Conservation (phyloP, 164 flowering plant species). For the Vitis labrusca region DNA sequence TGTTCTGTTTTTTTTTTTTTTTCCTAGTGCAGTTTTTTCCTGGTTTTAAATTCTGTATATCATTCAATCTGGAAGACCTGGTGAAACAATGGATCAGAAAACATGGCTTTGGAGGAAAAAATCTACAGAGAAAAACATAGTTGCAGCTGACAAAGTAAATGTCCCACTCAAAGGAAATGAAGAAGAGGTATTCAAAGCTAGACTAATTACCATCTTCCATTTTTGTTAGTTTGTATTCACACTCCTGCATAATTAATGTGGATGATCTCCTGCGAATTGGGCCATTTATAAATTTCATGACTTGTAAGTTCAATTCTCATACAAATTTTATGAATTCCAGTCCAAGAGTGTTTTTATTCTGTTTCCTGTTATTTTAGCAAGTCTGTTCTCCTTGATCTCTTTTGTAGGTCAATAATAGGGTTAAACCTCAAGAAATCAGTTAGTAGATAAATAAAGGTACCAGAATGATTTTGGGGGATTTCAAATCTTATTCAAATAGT, state of each 20-base stretch:
- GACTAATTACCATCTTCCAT: too few relatives aligned
- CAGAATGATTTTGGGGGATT: background rate
- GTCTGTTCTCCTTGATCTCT: too few relatives aligned
- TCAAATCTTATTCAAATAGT: background rate
- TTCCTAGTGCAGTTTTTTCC: conserved; percentile 4
- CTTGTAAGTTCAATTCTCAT: background rate
- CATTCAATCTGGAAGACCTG: conserved; percentile 1
- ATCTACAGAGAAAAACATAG: conserved; percentile 41
- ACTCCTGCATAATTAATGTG: background rate
- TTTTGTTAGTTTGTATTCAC: too few relatives aligned
- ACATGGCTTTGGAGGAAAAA: conserved; percentile 67
- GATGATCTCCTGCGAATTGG: background rate
- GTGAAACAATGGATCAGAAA: conserved; percentile 44
- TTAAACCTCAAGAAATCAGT: background rate
- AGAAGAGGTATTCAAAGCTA: conserved; percentile 34
- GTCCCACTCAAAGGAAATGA: conserved; percentile 25
- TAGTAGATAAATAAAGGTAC: background rate
- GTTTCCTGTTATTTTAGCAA: too few relatives aligned
- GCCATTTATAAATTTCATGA: background rate
- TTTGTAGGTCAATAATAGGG: too few relatives aligned
- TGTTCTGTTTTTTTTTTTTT: background rate
- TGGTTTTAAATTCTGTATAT: background rate
- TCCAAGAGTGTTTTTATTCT: too few relatives aligned
- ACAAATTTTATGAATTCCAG: too few relatives aligned
- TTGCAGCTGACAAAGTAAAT: conserved; percentile 29